phyloP scores from a whole-genome alignment of 148 eudicot species.

The Hydrangea macrophylla region DNA sequence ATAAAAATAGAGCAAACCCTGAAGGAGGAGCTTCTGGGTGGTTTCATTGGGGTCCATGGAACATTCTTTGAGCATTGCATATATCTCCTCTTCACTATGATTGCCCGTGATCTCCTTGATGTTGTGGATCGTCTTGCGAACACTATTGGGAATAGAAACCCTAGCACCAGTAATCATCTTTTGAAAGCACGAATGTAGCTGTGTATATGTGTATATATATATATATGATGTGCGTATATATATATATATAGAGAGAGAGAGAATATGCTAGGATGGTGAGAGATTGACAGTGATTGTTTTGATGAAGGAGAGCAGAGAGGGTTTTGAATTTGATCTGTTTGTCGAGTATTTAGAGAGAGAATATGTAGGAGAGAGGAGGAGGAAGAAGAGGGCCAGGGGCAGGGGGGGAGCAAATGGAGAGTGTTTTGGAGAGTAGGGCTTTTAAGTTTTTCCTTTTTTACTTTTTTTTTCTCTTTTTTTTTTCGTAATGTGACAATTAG shows the following conservation, averaged over 20 bases:
- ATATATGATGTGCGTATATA: not conserved
- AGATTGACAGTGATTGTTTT: not conserved
- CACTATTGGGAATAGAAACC: constrained; percentile 31
- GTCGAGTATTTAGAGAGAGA: not conserved
- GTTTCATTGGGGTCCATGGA: constrained; percentile 51
- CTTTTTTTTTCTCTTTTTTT: not conserved
- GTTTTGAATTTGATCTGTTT: not conserved
- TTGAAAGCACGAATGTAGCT: not conserved
- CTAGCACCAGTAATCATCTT: constrained; percentile 35
- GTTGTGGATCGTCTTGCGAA: constrained; percentile 32
- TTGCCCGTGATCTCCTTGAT: constrained; percentile 47
- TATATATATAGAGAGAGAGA: not conserved
- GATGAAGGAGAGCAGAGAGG: not conserved
- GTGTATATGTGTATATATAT: not conserved
- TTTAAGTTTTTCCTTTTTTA: not conserved
- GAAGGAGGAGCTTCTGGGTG: constrained; percentile 39
- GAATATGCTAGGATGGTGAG: not conserved
- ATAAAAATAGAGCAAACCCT: constrained; percentile 21
- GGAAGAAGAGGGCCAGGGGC: not conserved
- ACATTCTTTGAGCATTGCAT: constrained; percentile 47
- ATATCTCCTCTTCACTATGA: constrained; percentile 46
- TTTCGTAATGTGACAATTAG: too few species aligned
- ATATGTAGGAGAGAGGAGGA: not conserved
- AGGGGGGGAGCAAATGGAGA: not conserved
- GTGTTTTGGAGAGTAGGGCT: constrained; percentile 2